Evolutionary conservation across 768 basidiomycete species (phyloP).

Genomic region (Chalciporus piperatus): DNA sequence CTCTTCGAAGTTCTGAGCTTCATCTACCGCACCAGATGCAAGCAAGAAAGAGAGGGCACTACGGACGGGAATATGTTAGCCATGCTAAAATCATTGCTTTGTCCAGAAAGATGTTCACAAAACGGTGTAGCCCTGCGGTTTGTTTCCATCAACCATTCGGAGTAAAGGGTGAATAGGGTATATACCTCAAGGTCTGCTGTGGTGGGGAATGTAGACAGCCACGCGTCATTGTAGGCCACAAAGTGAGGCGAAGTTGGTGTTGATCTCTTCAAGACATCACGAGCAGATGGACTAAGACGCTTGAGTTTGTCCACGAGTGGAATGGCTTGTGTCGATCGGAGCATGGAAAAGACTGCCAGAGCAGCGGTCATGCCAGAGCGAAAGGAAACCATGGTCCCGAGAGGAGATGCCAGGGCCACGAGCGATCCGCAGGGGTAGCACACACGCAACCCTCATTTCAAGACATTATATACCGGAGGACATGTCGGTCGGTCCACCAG

Average conservation of each 20-base stretch:
- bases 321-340: constrained; percentile 13
- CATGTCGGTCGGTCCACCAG: neutral
- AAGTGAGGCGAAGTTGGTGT: constrained; percentile 49
- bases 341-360: constrained; percentile 5
- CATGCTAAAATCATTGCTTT: neutral
- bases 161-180: neutral
- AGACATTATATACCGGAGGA: constrained; percentile 16
- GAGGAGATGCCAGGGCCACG: neutral
- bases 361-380: constrained; percentile 1
- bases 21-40: constrained; percentile 40
- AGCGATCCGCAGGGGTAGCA: constrained; percentile 1
- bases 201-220: constrained; percentile 43
- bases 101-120: constrained; percentile 22
- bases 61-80: neutral
- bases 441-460: neutral
- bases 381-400: constrained; percentile 18
- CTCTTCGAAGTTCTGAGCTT: constrained; percentile 45
- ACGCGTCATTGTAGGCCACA: constrained; percentile 40
- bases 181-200: constrained; percentile 42
- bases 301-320: constrained; percentile 22
- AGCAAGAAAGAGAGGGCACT: constrained; percentile 44
- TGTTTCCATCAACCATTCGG: neutral
- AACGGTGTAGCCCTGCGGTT: constrained; percentile 33
- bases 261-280: constrained; percentile 16
- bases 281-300: constrained; percentile 22